A percentile compares a stretch with the other conserved stretches of the same genome.
phyloP scores from a whole-genome alignment of 257 asterid species.

The Prunella vulgaris region DNA sequence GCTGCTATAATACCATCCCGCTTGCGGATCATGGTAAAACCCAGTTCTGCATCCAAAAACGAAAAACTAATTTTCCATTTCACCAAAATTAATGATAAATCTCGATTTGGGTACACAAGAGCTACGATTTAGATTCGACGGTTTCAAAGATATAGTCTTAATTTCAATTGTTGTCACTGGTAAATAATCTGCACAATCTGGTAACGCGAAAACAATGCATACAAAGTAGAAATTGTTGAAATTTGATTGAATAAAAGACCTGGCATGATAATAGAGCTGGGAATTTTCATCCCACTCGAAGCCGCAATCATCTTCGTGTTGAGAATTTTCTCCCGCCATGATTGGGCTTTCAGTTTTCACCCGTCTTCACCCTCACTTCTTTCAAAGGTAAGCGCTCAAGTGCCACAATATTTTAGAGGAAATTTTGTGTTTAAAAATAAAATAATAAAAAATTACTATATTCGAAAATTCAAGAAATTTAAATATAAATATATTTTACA shows the following conservation, averaged over 20 bases:
- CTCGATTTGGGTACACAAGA: slow-evolving; percentile 10
- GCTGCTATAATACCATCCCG: slow-evolving; percentile 86
- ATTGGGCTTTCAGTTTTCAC: slow-evolving; percentile 11
- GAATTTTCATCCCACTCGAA: slow-evolving; percentile 84
- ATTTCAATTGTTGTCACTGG: slow-evolving; percentile 4
- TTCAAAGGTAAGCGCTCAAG: not conserved
- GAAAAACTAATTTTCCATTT: not conserved
- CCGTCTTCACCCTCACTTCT: not conserved
- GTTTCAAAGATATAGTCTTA: not conserved
- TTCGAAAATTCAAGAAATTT: no score
- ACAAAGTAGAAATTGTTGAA: not conserved
- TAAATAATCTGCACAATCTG: slow-evolving; percentile 15
- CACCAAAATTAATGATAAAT: not conserved
- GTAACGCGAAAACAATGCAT: not conserved
- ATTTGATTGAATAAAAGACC: slow-evolving; percentile 34
- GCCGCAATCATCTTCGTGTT: slow-evolving; percentile 32
- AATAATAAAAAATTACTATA: no score
- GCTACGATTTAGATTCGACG: not conserved
- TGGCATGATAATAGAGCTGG: slow-evolving; percentile 82
- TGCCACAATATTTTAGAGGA: no score
- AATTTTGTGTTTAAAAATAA: no score
- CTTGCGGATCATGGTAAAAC: slow-evolving; percentile 80
- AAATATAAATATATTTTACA: no score
- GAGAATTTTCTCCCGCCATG: slow-evolving; percentile 52
- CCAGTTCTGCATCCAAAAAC: slow-evolving; percentile 66